Evolutionary conservation across 352 stramenopile genomes (phyloP).

Genomic region (Phytophthora cryptogea): DNA sequence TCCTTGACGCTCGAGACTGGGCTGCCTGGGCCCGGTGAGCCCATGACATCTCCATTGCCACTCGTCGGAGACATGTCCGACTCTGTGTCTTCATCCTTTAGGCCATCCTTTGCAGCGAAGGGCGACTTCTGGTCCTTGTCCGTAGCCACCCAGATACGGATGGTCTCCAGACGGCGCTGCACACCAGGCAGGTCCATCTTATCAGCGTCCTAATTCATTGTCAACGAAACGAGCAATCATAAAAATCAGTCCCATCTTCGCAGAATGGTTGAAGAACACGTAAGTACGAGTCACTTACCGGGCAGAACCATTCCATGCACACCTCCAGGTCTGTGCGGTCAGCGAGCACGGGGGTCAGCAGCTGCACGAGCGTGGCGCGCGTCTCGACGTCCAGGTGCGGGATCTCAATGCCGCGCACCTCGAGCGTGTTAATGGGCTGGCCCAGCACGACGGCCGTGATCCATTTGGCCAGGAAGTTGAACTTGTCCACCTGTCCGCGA

Average conservation of each 20-base stretch:
- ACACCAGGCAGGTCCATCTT: constrained; percentile 62
- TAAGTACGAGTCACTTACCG: constrained; percentile 36
- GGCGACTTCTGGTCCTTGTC: constrained; percentile 89
- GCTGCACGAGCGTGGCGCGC: constrained; percentile 68
- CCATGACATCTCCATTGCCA: constrained; percentile 45
- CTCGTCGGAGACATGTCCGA: constrained; percentile 61
- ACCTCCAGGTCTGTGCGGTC: constrained; percentile 85
- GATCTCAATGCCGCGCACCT: constrained; percentile 87
- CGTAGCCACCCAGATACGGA: constrained; percentile 87
- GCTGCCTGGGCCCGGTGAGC: constrained; percentile 59
- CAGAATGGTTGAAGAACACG: constrained; percentile 11
- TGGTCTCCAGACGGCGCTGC: constrained; percentile 71
- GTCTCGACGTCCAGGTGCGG: constrained; percentile 75
- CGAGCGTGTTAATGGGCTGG: constrained; percentile 63
- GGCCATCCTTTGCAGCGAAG: constrained; percentile 52
- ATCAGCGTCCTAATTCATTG: constrained; percentile 52
- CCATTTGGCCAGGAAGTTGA: constrained; percentile 88
- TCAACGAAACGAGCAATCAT: constrained; percentile 4
- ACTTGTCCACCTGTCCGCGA: constrained; percentile 86
- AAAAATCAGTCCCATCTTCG: constrained; percentile 22
- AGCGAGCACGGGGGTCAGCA: constrained; percentile 81
- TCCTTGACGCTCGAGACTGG: constrained; percentile 39
- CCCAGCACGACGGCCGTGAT: constrained; percentile 81
- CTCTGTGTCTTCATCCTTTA: constrained; percentile 70
- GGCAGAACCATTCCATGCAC: constrained; percentile 90